Conservation (phyloP, 768 basidiomycete species). For the Termitomyces sp. region DNA sequence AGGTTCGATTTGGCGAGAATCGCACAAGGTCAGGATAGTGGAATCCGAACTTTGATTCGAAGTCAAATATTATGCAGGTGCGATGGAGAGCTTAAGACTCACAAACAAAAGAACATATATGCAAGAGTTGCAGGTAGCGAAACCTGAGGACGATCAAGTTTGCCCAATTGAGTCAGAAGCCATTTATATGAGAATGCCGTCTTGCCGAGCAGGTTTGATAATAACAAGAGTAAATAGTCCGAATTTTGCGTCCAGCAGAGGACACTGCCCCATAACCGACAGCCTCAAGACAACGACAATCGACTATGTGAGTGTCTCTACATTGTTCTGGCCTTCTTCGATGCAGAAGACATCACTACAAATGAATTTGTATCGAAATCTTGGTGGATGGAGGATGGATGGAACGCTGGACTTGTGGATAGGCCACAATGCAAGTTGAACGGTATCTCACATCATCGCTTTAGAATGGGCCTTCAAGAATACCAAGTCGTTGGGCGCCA, state of each 20-base stretch:
- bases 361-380: slow-evolving; percentile 10
- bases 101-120: slow-evolving; percentile 16
- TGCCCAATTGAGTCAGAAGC: no score
- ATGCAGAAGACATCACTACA: not conserved
- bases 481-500: slow-evolving; percentile 98
- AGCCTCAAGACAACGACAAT: slow-evolving; percentile 30
- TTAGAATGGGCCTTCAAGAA: slow-evolving; percentile 79
- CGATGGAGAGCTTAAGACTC: not conserved
- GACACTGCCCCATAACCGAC: slow-evolving; percentile 4
- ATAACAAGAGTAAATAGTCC: slow-evolving; percentile 12
- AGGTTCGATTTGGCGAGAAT: slow-evolving; percentile 23
- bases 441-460: slow-evolving; percentile 7
- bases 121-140: no score
- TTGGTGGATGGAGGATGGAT: slow-evolving; percentile 21
- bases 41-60: slow-evolving; percentile 17
- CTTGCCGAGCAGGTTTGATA: slow-evolving; percentile 4
- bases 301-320: slow-evolving; percentile 28
- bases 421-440: slow-evolving; percentile 9
- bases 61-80: not conserved
- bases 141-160: no score
- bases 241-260: slow-evolving; percentile 6
- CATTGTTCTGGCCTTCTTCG: not conserved
- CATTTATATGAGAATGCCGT: slow-evolving; percentile 1
- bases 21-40: slow-evolving; percentile 16
- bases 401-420: slow-evolving; percentile 16